phyloP scores from a whole-genome alignment of 2,329 filamentous ascomycete genomes.

The Paecilomyces formosus region DNA sequence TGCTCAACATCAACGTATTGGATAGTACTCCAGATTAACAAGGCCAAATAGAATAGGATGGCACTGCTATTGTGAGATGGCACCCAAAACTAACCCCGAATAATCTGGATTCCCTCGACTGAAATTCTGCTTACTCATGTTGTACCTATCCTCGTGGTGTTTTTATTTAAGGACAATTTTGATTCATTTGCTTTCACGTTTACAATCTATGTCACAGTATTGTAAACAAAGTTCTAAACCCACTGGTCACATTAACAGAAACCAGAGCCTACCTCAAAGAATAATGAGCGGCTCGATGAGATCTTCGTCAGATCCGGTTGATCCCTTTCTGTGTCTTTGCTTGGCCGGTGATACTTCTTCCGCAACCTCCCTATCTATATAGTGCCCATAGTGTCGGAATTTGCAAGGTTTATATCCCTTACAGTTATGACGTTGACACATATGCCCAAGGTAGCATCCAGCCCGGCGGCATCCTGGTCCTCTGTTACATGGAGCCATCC shows the following conservation, averaged over 20 bases:
- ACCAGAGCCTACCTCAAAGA: neutral
- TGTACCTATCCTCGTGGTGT: no score
- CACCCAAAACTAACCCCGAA: neutral
- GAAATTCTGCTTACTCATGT: no score
- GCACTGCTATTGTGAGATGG: neutral
- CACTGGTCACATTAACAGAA: neutral
- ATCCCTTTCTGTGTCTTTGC: neutral
- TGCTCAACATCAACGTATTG: no score
- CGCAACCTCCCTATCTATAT: neutral
- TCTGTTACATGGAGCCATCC: slow-evolving; percentile 34
- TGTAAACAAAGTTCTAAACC: no score
- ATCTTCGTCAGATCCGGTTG: neutral
- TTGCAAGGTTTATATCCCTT: neutral
- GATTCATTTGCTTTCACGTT: no score
- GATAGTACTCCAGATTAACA: no score
- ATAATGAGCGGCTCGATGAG: neutral
- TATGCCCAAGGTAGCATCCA: slow-evolving; percentile 42
- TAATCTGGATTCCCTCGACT: neutral
- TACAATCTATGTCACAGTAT: no score
- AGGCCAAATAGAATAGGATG: no score
- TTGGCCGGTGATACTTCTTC: neutral
- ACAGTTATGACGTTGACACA: slow-evolving; percentile 16
- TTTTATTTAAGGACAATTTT: no score
- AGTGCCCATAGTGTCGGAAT: neutral
- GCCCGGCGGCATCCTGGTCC: slow-evolving; percentile 34